Base-by-base conservation (phyloP, 306 rosid genomes). In the Pyrus bretschneideri region DNA sequence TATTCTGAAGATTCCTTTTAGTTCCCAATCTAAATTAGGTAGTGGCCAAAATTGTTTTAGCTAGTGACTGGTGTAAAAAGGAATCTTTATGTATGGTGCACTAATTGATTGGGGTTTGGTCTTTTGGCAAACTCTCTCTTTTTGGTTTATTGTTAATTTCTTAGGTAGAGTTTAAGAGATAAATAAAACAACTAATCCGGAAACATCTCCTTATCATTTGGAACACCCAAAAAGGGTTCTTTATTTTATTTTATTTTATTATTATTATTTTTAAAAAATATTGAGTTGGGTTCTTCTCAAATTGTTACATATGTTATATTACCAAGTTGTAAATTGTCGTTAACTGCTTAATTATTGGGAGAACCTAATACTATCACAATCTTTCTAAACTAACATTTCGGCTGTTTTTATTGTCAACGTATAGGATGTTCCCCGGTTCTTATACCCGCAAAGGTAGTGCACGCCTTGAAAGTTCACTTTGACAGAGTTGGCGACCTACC, bases 361-460 rank as follows among this genome's bases (percentile, higher is more conserved):
- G 19, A 49, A 49, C 54, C 54, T 3, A 57, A 58, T 58, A 19
- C 4, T 9, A 9, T 55, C 61, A 55, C 4, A n/a, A n/a, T 25
- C 27, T 11, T 74, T 35, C 70, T 11, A 69, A 27, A 42, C 69
- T 71, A 15, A 60, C 14, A 40, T 22, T 35, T 67, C 54, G 52
- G 70, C 30, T 66, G 25, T 29, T 14, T 59, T 13, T 14, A 18
- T 64, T 18, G 45, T 64, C 23, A 12, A 22, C 35, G 33, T 33
- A n/a, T 80, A 79, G 88, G 85, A 69, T 77, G 76, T 76, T 83
- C 97, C 21, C 85, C 92, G 2, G 99, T 92, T 80, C 88, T 90
- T 33, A 90, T 95, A 74, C 97, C 99, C 12, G 96, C 95, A 1
- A 92, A 93, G 81, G 99, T 95, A 9, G 82, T 92, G n/a, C 97